phyloP scores from a whole-genome alignment of 2,329 filamentous ascomycete species.

The Botrytis porri region DNA sequence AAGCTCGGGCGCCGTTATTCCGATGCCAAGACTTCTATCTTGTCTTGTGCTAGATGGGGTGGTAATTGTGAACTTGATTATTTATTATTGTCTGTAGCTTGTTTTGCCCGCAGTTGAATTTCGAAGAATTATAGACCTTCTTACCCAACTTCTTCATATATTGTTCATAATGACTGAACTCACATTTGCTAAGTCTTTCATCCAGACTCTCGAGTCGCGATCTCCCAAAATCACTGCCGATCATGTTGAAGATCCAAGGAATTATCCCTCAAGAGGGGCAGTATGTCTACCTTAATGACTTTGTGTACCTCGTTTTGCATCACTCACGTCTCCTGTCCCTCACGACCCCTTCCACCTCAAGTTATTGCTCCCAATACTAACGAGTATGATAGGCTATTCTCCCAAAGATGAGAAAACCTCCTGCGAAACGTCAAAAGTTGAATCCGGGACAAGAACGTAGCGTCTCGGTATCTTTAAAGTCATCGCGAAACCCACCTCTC shows the following conservation, averaged over 20 bases:
- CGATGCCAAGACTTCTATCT: conserved; percentile 23
- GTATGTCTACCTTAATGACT: conserved; percentile 50
- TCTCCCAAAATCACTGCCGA: conserved; percentile 81
- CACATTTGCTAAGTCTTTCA: conserved; percentile 79
- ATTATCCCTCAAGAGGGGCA: conserved; percentile 71
- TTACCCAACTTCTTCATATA: neutral
- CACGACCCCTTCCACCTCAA: neutral
- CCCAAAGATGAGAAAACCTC: conserved; percentile 60
- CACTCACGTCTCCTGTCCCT: neutral
- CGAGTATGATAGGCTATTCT: conserved; percentile 60
- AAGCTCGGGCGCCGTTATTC: conserved; percentile 20
- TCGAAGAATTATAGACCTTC: neutral
- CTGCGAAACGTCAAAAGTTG: conserved; percentile 46
- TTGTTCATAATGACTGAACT: conserved; percentile 69
- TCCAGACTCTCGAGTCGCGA: conserved; percentile 73
- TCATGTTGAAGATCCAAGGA: conserved; percentile 82
- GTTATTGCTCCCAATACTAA: conserved; percentile 18
- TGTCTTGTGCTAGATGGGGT: neutral
- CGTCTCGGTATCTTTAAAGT: conserved; percentile 64
- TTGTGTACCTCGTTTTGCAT: neutral
- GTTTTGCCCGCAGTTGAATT: neutral
- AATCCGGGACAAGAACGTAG: conserved; percentile 53
- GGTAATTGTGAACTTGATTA: neutral
- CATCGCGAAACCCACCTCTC: conserved; percentile 71
- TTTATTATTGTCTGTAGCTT: conserved; percentile 4